Conservation (phyloP, 2,329 filamentous ascomycete genomes). For the Fusarium papillatum region DNA sequence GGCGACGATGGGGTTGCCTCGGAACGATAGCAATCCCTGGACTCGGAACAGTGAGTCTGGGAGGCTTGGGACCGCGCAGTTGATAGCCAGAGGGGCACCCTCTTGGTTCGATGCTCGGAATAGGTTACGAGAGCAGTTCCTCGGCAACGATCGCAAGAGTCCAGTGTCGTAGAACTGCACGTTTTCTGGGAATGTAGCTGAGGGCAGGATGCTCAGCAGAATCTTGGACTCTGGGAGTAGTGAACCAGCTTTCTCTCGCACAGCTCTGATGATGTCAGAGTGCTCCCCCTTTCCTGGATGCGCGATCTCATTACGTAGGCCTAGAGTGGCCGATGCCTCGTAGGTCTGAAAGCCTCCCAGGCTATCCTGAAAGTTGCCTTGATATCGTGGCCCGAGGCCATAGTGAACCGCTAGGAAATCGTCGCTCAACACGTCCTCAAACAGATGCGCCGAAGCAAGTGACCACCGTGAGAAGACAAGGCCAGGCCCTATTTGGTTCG, state of each 20-base stretch:
- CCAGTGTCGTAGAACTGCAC: constrained; percentile 84
- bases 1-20: constrained; percentile 85
- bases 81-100: constrained; percentile 86
- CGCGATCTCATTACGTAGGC: constrained; percentile 90
- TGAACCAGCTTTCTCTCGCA: constrained; percentile 85
- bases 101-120: constrained; percentile 54
- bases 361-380: constrained; percentile 97
- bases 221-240: constrained; percentile 87
- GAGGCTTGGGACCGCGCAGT: constrained; percentile 87
- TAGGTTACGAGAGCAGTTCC: constrained; percentile 75
- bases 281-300: constrained; percentile 91
- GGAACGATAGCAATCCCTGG: constrained; percentile 85
- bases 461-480: constrained; percentile 87
- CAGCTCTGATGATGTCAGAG: constrained; percentile 92
- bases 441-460: constrained; percentile 88
- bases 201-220: constrained; percentile 85
- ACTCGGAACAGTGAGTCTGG: constrained; percentile 88
- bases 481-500: constrained; percentile 79
- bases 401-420: constrained; percentile 93
- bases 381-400: constrained; percentile 90
- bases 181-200: constrained; percentile 84
- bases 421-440: constrained; percentile 89
- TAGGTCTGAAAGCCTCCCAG: constrained; percentile 98
- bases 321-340: constrained; percentile 89
- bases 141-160: constrained; percentile 82